phyloP scores from a whole-genome alignment of 257 asterid genomes.

The Salvia miltiorrhiza region DNA sequence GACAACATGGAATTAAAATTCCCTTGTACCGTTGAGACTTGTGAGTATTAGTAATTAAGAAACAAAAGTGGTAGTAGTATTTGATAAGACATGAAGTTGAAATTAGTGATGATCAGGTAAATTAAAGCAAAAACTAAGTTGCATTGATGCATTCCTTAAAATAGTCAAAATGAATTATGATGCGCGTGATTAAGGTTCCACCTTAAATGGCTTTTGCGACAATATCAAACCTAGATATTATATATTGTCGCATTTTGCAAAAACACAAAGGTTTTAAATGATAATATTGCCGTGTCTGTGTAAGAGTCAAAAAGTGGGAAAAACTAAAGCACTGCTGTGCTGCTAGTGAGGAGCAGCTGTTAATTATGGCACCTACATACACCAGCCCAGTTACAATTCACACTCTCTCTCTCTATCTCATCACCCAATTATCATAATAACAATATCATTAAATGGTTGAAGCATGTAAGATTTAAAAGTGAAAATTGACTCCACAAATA shows the following conservation, averaged over 20 bases:
- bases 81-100: not conserved
- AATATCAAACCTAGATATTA: constrained; percentile 18
- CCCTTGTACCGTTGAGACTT: not conserved
- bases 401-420: too few relatives aligned
- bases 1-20: not conserved
- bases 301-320: constrained; percentile 28
- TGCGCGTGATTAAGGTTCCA: constrained; percentile 28
- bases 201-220: constrained; percentile 28
- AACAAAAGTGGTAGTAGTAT: not conserved
- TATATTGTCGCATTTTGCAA: constrained; percentile 26
- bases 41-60: not conserved
- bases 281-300: constrained; percentile 1
- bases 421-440: too few relatives aligned
- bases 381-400: too few relatives aligned
- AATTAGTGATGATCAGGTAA: not conserved
- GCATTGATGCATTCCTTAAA: not conserved
- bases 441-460: too few relatives aligned
- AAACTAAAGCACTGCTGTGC: not conserved
- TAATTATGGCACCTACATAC: too few relatives aligned
- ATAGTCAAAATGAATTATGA: constrained; percentile 19
- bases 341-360: constrained; percentile 6
- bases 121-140: not conserved
- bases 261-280: constrained; percentile 12
- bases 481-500: too few relatives aligned
- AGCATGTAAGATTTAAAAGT: not conserved